Percentiles rank a stretch among this genome's conserved stretches.
These are phyloP conservation scores for Brassica hybrid DNA, from an alignment of 441 rosid species.

Conservation along the genomic window DNA sequence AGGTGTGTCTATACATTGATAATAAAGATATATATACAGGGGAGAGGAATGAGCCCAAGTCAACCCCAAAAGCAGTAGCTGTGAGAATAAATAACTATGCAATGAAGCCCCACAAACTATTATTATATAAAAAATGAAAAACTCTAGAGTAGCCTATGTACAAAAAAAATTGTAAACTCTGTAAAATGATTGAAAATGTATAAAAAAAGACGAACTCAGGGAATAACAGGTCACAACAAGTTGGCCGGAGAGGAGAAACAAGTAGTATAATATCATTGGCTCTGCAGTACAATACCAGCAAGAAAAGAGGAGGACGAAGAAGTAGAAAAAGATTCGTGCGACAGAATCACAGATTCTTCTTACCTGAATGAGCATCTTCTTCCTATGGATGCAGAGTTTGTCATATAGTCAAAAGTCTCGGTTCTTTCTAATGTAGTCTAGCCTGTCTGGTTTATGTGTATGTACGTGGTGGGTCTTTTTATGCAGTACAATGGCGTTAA, in stretches of 20 bases:
- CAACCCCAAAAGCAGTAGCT: conserved; percentile 31
- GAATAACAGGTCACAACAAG: conserved; percentile 13
- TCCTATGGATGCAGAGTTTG: conserved; percentile 13
- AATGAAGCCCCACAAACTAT: conserved; percentile 11
- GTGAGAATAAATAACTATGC: conserved; percentile 18
- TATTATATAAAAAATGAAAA: background rate
- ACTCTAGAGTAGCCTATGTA: background rate
- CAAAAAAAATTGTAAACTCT: background rate
- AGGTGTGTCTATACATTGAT: background rate
- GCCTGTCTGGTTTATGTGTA: conserved; percentile 7
- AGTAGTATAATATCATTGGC: conserved; percentile 10
- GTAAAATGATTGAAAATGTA: conserved; percentile 17
- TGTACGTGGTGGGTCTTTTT: conserved; percentile 3
- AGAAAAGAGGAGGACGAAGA: background rate
- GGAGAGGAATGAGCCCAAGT: conserved; percentile 27
- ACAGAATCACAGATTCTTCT: conserved; percentile 1
- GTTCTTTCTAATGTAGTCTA: background rate
- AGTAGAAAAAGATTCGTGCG: background rate
- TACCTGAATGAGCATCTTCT: conserved; percentile 28
- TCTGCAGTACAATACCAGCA: conserved; percentile 8
- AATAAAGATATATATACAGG: background rate
- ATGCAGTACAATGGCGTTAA: conserved; percentile 40
- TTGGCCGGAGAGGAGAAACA: conserved; percentile 11
- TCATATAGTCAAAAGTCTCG: background rate
- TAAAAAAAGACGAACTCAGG: background rate